Base-by-base conservation (phyloP, 352 stramenopile genomes). In the Pythium utonaiense region DNA sequence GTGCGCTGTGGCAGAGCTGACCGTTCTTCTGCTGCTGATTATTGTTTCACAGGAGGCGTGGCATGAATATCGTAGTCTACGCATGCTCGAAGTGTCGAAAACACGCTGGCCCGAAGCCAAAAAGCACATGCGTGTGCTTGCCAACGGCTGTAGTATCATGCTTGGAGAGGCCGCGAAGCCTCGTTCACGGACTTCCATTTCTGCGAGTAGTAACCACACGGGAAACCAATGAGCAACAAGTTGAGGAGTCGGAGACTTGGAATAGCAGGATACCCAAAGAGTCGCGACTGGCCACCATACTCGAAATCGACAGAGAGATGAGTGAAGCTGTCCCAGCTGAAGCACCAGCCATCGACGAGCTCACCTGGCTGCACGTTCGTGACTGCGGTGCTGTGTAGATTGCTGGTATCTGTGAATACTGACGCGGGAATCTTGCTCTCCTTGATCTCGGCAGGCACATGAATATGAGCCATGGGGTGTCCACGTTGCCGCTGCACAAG, bases 71-170 rank as follows among this genome's bases (percentile, higher is more conserved):
- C 82, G 79, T 60, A 83, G 81, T 60, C 52, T 78, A 41, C 77
- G 72, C 36, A 58, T 89, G 62, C 69, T 91, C 17, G 78, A 91
- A 57, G 52, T 91, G 52, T 87, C 78, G 51, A 91, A 91, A 60
- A 69, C 64, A 3, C 75, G 81, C 12, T 91, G 81, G 81, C 78
- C 81, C 0, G 68, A 88, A 10, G 77, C 81, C 8, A 86, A 88
- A 75, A 81, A 69, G 49, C 78, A 89, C 60, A 66, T 91, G 63
- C 78, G 81, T 2, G 66, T 74, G 45, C 67, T 91, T 25, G 83
- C 77, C 13, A 91, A 91, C 62, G 81, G 81, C n/a, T 89, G 75
- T 60, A 91, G 78, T 57, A 86, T 91, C 65, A 89, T 91, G 65
- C 54, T 91, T n/a, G 40, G 40, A 25, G 40, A 47, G n/a, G n/a